A percentile compares a stretch with the other conserved stretches of the same genome.
Evolutionary conservation across 2,329 filamentous ascomycete genomes (phyloP).

Genomic region (Diatrype stigma): DNA sequence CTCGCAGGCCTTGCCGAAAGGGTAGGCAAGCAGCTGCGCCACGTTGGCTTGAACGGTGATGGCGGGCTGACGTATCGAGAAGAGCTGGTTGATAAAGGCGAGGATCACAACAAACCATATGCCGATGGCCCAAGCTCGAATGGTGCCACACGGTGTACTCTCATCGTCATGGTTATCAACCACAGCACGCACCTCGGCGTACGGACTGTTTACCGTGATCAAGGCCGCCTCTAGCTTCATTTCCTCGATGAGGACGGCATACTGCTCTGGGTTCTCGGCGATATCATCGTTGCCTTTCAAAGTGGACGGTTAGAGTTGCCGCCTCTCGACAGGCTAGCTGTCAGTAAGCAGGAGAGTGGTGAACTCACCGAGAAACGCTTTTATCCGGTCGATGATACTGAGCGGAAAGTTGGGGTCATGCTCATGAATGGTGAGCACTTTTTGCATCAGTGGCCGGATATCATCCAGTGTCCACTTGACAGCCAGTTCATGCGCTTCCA

Average conservation of each 20-base stretch:
- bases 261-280: constrained; percentile 32
- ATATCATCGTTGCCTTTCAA: constrained; percentile 11
- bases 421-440: constrained; percentile 38
- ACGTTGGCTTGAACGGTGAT: constrained; percentile 53
- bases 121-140: constrained; percentile 52
- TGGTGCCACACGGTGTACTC: constrained; percentile 46
- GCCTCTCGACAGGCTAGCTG: not conserved
- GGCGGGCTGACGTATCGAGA: constrained; percentile 51
- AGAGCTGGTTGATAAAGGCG: constrained; percentile 53
- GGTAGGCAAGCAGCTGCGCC: constrained; percentile 53
- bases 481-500: constrained; percentile 19
- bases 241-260: constrained; percentile 28
- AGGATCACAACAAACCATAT: constrained; percentile 46
- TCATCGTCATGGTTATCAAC: constrained; percentile 52
- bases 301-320: not conserved
- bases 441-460: constrained; percentile 27
- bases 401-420: constrained; percentile 45
- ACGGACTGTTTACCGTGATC: constrained; percentile 31
- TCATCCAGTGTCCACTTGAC: constrained; percentile 17
- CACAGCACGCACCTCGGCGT: constrained; percentile 41
- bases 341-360: not conserved
- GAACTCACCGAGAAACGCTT: constrained; percentile 31
- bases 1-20: constrained; percentile 48
- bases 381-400: constrained; percentile 35
- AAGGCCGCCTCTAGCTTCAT: constrained; percentile 31